Evolutionary conservation across 2,329 filamentous ascomycete species (phyloP), one percentile per base, ranked within the genome.

Genomic region (Trichoderma gracile): DNA sequence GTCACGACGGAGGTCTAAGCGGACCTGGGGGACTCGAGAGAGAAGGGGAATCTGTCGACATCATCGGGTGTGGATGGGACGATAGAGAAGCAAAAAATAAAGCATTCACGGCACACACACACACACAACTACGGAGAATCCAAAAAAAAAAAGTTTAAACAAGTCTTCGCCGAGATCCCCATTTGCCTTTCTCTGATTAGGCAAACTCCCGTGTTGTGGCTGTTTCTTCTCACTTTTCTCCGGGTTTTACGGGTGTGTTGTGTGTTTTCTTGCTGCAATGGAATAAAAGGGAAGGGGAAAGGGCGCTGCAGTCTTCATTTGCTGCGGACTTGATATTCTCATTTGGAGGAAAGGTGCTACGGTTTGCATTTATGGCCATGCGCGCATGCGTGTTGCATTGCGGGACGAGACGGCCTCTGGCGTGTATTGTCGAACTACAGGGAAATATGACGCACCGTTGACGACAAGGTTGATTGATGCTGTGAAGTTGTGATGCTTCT

Each of bases 1-100:
- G 90, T 99, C 81, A 97, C 94, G 76, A 97, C 93, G 75, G 95
- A 99, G 89, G 85, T 89, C 77, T 90, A 88, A 86, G 78, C 19
- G 15, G 47, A 61, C 38, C 47, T 30, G 43, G 40, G 40, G 52
- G 12, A 30, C 23, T 38, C 45, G 23, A 50, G 47, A 59, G 46
- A 56, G 47, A 55, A 27, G 25, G 40, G 25, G 19, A 30, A 17
- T 47, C 25, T 64, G 49, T 61, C 59, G 30, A 21, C 27, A 46
- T 54, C 59, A 54, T 47, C 42, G 50, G 50, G 49, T 59, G 47
- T 52, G 57, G 47, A 61, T 61, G 57, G 47, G 19, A 62, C 49
- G 59, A 62, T 62, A 62, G 59, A 59, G 25, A 57, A 61, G 21
- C 25, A 45, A 45, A 59, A 60, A 62, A 62, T 62, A 62, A 62